Percentiles rank a stretch among this genome's conserved stretches.
These are phyloP conservation scores for Cyberlindnera samutprakarnensis DNA, from an alignment of 805 yeast genomes.

Conservation along the genomic window DNA sequence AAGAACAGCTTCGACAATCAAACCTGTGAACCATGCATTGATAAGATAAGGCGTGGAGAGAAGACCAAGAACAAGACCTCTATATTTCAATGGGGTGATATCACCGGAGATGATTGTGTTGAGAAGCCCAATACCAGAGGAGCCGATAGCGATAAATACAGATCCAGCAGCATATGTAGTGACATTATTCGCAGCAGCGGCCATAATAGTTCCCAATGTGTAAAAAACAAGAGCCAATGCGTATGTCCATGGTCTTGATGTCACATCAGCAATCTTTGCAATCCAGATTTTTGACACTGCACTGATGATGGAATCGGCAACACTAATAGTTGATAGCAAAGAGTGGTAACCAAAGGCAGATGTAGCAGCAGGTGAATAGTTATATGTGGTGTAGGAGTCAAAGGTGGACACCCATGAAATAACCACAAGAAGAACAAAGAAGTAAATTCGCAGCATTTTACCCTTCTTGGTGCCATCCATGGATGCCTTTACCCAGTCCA, in stretches of 20 bases:
- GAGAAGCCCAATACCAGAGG: slow-evolving; percentile 27
- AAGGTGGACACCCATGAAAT: slow-evolving; percentile 11
- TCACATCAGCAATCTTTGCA: slow-evolving; percentile 31
- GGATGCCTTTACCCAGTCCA: not conserved
- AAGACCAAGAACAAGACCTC: slow-evolving; percentile 28
- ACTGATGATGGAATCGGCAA: slow-evolving; percentile 28
- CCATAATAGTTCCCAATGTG: not conserved
- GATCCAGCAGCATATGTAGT: not conserved
- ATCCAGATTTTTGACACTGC: slow-evolving; percentile 30
- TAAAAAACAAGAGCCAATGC: slow-evolving; percentile 16
- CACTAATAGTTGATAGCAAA: slow-evolving; percentile 28
- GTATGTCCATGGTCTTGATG: slow-evolving; percentile 30
- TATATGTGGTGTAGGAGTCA: slow-evolving; percentile 24
- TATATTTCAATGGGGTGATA: slow-evolving; percentile 28
- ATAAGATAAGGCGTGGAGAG: slow-evolving; percentile 32
- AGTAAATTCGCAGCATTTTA: not conserved
- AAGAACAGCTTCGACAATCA: slow-evolving; percentile 23
- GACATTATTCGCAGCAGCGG: not conserved
- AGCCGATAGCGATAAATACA: slow-evolving; percentile 19
- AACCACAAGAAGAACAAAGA: not conserved
- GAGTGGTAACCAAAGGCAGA: slow-evolving; percentile 29
- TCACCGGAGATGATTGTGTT: slow-evolving; percentile 27
- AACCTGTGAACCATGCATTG: slow-evolving; percentile 33
- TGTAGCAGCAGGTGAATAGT: slow-evolving; percentile 30
- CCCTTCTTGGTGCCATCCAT: not conserved